Conservation (phyloP, 805 yeast genomes). For the Candida ficus region DNA sequence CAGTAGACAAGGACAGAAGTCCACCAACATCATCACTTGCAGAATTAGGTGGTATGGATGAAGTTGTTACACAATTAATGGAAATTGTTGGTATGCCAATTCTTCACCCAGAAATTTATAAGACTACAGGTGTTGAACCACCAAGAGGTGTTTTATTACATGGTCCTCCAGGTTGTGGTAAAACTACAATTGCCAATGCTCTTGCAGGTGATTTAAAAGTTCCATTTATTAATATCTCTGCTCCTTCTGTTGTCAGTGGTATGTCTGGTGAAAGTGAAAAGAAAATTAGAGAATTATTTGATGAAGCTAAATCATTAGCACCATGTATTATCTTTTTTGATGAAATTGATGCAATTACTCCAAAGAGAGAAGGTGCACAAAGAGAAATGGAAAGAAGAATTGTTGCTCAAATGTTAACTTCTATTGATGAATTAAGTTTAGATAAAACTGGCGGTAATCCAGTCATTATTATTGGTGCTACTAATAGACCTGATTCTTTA, state of each 20-base stretch:
- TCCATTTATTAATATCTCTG: constrained; percentile 85
- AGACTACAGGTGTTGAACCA: constrained; percentile 87
- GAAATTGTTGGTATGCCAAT: constrained; percentile 91
- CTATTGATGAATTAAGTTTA: constrained; percentile 87
- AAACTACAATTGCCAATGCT: constrained; percentile 93
- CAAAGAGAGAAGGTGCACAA: constrained; percentile 96
- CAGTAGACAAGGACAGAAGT: constrained; percentile 48
- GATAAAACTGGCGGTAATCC: constrained; percentile 91
- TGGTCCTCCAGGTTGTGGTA: constrained; percentile 99
- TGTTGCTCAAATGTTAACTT: constrained; percentile 90
- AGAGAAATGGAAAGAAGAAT: constrained; percentile 97
- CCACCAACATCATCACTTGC: constrained; percentile 67
- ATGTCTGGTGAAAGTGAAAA: constrained; percentile 99
- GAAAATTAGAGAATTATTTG: constrained; percentile 86
- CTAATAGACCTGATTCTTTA: constrained; percentile 91
- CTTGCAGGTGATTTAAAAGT: constrained; percentile 92
- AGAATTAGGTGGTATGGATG: constrained; percentile 86
- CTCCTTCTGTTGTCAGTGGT: constrained; percentile 95
- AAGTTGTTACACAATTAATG: constrained; percentile 77
- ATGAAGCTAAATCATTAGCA: constrained; percentile 84
- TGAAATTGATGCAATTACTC: constrained; percentile 97
- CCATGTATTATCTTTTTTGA: constrained; percentile 93
- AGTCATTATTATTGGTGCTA: constrained; percentile 92
- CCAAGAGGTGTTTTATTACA: constrained; percentile 91
- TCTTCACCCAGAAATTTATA: constrained; percentile 86